Base-by-base conservation (phyloP, 768 basidiomycete species). In the Suillus hirtellus region DNA sequence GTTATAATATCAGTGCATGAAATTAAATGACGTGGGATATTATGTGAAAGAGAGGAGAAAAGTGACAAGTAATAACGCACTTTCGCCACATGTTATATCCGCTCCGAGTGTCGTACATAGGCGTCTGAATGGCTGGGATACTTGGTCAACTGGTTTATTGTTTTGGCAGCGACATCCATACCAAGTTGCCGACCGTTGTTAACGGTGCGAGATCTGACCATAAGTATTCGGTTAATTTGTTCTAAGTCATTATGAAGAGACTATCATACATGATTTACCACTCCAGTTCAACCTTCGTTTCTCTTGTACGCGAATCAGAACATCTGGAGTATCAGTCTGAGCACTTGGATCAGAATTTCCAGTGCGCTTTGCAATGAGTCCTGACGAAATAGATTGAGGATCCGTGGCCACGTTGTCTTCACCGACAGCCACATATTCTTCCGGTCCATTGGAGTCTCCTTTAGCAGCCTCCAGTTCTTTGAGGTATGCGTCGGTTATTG, bases 51-150 rank as follows among this genome's bases (percentile, higher is more conserved):
- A 49, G 50, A 10, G 4, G 40, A 34, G n/a, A 8, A 58, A 35
- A 24, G 34, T 19, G 61, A 43, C 9, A 63, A 38, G 21, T 2
- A 27, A 21, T 24, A 44, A 70, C 84, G 60, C 69, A 92, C 90
- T 98, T 76, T 98, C 96, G 31, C 95, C 94, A 66, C 93, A 95
- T 3, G 95, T 96, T 68, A 99, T 97, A 66, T 96, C 95, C 2
- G 91, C 94, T 15, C 96, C 96, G 63, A 90, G 87, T 31, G 85
- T 79, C 10, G 92, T 88, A 68, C 95, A 97, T 8, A 99, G 77
- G 12, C 96, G 85, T 19, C 97, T 87, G 81, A 99, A 99, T 2
- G 97, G 97, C 90, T 96, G 44, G 1, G 31, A 34, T 61, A 42
- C 49, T 31, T 27, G 52, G 44, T 61, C 35, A 42, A 50, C 44